phyloP scores from a whole-genome alignment of 495 filamentous ascomycete genomes.

The Podospora sp. region DNA sequence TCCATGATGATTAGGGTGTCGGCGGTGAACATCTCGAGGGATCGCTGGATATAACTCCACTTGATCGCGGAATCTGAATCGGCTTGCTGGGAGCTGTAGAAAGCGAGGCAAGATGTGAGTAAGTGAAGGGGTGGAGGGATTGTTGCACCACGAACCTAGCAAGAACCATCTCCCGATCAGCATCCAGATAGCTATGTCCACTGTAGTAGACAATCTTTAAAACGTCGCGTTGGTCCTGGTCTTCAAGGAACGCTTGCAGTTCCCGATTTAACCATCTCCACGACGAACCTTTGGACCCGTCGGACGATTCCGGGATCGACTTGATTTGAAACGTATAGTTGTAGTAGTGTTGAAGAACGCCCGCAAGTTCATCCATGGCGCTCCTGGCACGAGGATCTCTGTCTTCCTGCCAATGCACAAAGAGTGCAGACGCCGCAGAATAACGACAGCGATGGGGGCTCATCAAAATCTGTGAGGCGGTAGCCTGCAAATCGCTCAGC shows the following conservation, averaged over 20 bases:
- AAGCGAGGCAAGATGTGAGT: not conserved
- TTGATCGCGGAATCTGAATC: constrained; percentile 44
- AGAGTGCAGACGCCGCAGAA: constrained; percentile 43
- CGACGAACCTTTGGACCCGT: constrained; percentile 45
- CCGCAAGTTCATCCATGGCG: constrained; percentile 44
- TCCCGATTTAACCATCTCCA: constrained; percentile 47
- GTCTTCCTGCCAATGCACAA: constrained; percentile 53
- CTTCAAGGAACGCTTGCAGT: constrained; percentile 48
- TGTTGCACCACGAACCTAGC: constrained; percentile 41
- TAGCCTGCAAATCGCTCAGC: constrained; percentile 41
- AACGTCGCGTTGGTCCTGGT: constrained; percentile 47
- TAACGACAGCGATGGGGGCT: constrained; percentile 49
- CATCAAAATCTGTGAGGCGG: constrained; percentile 43
- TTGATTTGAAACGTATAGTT: constrained; percentile 45
- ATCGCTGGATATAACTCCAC: constrained; percentile 51
- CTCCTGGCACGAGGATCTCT: constrained; percentile 36
- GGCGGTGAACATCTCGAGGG: constrained; percentile 47
- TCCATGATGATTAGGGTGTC: constrained; percentile 57
- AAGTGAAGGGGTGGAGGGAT: not conserved
- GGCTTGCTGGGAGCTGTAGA: constrained; percentile 43
- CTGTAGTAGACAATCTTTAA: constrained; percentile 54
- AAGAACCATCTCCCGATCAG: constrained; percentile 50
- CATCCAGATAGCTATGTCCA: constrained; percentile 50
- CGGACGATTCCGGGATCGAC: constrained; percentile 44
- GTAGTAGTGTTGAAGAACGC: constrained; percentile 47